Evolutionary conservation across 169 alveolate species (phyloP).

Genomic region (Toxoplasma gondii): DNA sequence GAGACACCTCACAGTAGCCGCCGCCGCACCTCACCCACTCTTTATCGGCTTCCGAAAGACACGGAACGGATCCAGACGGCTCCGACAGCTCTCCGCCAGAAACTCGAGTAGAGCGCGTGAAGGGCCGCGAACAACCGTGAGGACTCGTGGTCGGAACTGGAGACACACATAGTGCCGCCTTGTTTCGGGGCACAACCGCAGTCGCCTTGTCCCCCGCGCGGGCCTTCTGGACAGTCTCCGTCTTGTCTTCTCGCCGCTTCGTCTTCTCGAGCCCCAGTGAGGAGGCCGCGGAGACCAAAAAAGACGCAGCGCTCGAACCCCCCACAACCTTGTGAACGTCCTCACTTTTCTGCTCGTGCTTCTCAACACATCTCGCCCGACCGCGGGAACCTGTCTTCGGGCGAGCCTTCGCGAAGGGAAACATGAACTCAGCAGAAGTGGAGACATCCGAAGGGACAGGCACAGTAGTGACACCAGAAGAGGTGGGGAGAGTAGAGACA

Average conservation of each 20-base stretch:
- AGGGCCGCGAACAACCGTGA: neutral
- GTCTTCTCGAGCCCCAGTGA: neutral
- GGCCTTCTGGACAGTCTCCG: neutral
- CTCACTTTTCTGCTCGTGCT: too few species aligned
- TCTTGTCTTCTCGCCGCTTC: neutral
- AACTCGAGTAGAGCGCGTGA: neutral
- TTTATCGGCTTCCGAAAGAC: neutral
- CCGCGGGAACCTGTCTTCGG: too few species aligned
- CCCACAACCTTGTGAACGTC: too few species aligned
- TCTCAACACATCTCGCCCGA: too few species aligned
- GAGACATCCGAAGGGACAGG: too few species aligned
- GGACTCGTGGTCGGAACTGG: neutral
- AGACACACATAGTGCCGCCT: neutral
- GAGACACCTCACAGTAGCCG: neutral
- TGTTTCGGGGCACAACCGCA: neutral
- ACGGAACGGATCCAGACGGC: neutral
- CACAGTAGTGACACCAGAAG: too few species aligned
- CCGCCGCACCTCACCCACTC: conserved; percentile 23
- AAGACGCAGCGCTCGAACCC: neutral
- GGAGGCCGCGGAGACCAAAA: neutral
- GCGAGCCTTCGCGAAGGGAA: too few species aligned
- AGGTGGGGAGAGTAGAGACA: too few species aligned
- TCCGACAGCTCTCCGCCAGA: neutral
- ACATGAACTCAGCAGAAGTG: too few species aligned
- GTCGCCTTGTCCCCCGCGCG: neutral